phyloP scores from a whole-genome alignment of 139 green algal genomes.

The Zygnema cylindricum region DNA sequence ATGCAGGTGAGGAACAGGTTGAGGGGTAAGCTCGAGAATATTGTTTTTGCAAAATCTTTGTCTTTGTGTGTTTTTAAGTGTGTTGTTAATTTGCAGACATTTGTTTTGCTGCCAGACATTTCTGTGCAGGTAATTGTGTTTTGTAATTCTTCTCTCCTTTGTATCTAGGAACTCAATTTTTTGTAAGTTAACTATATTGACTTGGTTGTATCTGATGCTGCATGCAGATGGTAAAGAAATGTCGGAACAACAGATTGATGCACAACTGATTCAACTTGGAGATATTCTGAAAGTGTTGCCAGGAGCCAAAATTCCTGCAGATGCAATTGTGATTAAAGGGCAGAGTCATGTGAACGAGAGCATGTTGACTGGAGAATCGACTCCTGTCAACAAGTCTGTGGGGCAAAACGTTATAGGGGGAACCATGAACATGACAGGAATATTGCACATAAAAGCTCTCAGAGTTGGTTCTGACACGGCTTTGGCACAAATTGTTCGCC shows the following conservation, averaged over 20 bases:
- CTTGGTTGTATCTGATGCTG: too few relatives aligned
- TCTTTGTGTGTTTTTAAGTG: too few relatives aligned
- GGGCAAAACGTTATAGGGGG: slow-evolving; percentile 84
- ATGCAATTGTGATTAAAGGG: slow-evolving; percentile 58
- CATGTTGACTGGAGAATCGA: slow-evolving; percentile 94
- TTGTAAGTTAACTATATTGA: too few relatives aligned
- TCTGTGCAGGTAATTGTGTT: too few relatives aligned
- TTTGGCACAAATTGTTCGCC: slow-evolving; percentile 84
- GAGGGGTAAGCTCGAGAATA: too few relatives aligned
- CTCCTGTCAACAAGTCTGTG: slow-evolving; percentile 76
- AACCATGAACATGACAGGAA: slow-evolving; percentile 85
- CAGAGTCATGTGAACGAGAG: slow-evolving; percentile 89
- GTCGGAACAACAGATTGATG: slow-evolving; percentile 61
- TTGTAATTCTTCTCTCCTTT: too few relatives aligned
- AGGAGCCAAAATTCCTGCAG: slow-evolving; percentile 51
- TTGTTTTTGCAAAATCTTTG: too few relatives aligned
- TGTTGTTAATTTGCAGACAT: too few relatives aligned
- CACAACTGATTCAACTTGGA: slow-evolving; percentile 54
- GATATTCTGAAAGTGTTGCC: slow-evolving; percentile 63
- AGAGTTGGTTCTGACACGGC: slow-evolving; percentile 65
- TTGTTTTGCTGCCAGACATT: too few relatives aligned
- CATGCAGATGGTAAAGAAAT: slow-evolving; percentile 66
- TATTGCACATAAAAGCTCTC: slow-evolving; percentile 68
- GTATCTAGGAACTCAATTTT: too few relatives aligned
- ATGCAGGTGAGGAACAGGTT: slow-evolving; percentile 62